Conservation (phyloP, 2,329 filamentous ascomycete species). For the Calonectria pseudoturangicola region DNA sequence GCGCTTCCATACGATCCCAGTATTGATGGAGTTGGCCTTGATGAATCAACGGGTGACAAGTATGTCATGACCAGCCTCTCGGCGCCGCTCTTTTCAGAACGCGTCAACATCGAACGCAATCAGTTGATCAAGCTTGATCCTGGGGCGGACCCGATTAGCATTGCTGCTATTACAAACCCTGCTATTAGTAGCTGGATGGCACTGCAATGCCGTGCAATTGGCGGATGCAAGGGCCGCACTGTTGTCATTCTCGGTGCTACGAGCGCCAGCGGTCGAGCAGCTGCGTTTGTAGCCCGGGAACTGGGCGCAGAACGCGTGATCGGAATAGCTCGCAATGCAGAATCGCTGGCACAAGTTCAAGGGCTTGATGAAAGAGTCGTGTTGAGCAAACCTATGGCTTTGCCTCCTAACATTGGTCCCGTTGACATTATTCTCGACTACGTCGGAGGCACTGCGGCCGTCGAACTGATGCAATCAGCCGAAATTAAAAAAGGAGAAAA, state of each 20-base stretch:
- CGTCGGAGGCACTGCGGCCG: constrained; percentile 33
- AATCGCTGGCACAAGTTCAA: constrained; percentile 21
- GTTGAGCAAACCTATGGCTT: constrained; percentile 18
- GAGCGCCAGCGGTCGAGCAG: constrained; percentile 38
- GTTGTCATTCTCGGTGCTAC: constrained; percentile 41
- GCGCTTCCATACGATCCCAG: constrained; percentile 38
- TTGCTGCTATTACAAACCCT: constrained; percentile 38
- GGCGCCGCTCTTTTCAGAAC: constrained; percentile 32
- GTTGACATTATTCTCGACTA: constrained; percentile 41
- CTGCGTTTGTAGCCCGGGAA: constrained; percentile 26
- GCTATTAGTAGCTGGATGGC: constrained; percentile 40
- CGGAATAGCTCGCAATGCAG: constrained; percentile 32
- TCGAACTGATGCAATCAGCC: constrained; percentile 31
- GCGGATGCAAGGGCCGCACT: constrained; percentile 26
- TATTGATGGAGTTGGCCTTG: constrained; percentile 37
- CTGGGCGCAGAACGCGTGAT: constrained; percentile 33
- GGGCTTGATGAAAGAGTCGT: constrained; percentile 37
- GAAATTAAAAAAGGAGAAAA: constrained; percentile 31
- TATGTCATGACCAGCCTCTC: constrained; percentile 35
- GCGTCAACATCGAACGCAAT: constrained; percentile 31
- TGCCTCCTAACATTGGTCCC: constrained; percentile 34
- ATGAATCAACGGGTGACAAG: constrained; percentile 36
- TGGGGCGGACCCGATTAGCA: constrained; percentile 28
- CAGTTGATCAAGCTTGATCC: constrained; percentile 35
- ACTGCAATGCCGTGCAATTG: constrained; percentile 27